Base-by-base conservation (phyloP, 176 grass and related monocot species). In the Zea mays region DNA sequence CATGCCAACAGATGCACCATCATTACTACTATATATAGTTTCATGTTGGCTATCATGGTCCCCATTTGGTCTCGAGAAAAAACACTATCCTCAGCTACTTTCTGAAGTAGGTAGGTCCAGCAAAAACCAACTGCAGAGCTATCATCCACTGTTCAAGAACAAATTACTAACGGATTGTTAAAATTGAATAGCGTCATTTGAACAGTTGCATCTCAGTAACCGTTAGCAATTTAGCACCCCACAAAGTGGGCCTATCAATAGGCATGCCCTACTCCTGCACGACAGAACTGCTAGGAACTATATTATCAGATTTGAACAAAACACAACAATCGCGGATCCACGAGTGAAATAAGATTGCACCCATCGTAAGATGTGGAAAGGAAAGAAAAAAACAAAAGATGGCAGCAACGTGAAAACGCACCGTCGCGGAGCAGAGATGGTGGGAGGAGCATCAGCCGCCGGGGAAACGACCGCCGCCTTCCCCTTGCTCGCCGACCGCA, bases 401-500 rank as follows among this genome's bases (percentile, higher is more conserved):
- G 12, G 0, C 1, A 67, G 13, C 6, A 6, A 51, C 5, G 11
- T 8, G 10, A 70, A 33, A 17, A 27, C 10, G 10, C 54, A 97
- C 93, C 90, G 88, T 19, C 84, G 83, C 43, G 87, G 19, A 14
- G 58, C 79, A 19, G 87, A 67, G 16, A 12, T 19, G 79, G 38
- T 74, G 7, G 37, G 75, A 72, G 57, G 54, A 21, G 82, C 89
- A 14, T 77, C 80, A n/a, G 0, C 43, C 45, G 62, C 45, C 72
- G 46, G 1, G 6, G 39, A 3, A 1, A 20, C 61, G 13, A 19
- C 66, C 4, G 51, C 62, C 87, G 54, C 64, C 87, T 90, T 90
- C 2, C 27, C 71, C 82, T 43, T 85, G n/a, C 78, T 55, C 15
- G 75, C 85, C 6, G 93, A 92, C 6, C 93, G 71, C 71, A 97